Evolutionary conservation across 371 early-diverging fungal species (phyloP), one percentile per base, ranked within the genome.

Genomic region (Mortierella sp.): DNA sequence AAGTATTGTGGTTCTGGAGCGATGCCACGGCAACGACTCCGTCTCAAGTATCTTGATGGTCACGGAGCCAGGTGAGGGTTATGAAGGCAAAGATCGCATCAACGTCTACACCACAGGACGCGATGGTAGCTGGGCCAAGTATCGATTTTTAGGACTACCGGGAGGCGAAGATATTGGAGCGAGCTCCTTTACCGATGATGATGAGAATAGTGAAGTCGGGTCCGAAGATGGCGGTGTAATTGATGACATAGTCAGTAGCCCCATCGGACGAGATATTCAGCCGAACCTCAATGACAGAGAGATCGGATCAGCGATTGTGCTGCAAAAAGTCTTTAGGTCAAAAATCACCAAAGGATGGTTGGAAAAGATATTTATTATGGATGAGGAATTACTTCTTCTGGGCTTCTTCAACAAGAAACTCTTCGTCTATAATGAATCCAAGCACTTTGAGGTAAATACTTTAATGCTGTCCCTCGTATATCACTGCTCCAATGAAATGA

Each of bases 341-440:
- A 87, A 87, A 64, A 86, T 93, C n/a, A 93, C 93, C 22, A 91
- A 89, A 61, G 93, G 93, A 1, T 91, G 92, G 87, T 66, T 92
- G 23, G 93, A 93, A 75, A 84, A 87, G 81, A 66, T 81, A 22
- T 62, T 89, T 5, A 85, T 89, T 54, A 70, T 89, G 59, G 88
- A 91, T 51, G 87, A 84, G 8, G 86, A 89, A 47, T 74, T 92
- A 5, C 75, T 93, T 7, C 71, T 93, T 12, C 73, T 90, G 12
- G 94, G 94, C 0, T 93, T 93, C 72, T 93, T 87, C 66, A 85
- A 90, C 55, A 92, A 93, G 66, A 76, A 89, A 35, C 89, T 92
- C 64, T 93, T 93, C 76, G 88, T 92, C 0, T 92, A 90, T 69
- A 92, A 93, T 67, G 91, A 92, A 73, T 83, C 86, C 17, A 92